Evolutionary conservation across 139 green algal species (phyloP), one percentile per base, ranked within the genome.

Genomic region (Volvox africanus): DNA sequence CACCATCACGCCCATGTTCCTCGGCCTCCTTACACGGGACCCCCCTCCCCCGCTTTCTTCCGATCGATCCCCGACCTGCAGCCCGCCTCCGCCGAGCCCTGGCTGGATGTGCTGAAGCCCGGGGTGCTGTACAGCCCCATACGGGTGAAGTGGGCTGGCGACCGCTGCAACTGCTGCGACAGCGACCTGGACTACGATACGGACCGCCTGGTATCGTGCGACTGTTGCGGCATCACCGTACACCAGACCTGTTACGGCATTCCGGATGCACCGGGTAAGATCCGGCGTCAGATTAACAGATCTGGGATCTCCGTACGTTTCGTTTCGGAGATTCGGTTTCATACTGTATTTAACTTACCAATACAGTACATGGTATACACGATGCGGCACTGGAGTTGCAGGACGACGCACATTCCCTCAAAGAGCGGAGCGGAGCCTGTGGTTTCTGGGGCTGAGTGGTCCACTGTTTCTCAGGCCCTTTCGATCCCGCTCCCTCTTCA

Each of bases 231-330:
- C 88, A 95, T 99, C 88, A 97, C 95, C 0, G 96, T 99, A 82
- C 97, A 99, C 93, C 97, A 99, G 95, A 96, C 91, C 26, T 99
- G 97, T 93, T 99, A 99, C 90, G 97, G 97, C 61, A 95, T 99
- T 20, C 86, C 92, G 26, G 95, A 98, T 61, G 89, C 97, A 82
- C 96, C 97, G 0, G 91, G 87, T 90, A 33, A 55, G 44, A 55
- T 55, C 44, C 9, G 44, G 44, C 44, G 44, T 9, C 44, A n/a
- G n/a, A n/a, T n/a, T 9, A 55, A 55, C 44, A 55, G 44, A 55
- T 55, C 44, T 5, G 44, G 44, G 5, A 55, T 55, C 5, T 55
- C 44, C 44, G 5, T 55, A 55, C 44, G 44, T 55, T 55, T 9
- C 44, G 44, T 55, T 5, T 9, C 44, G 44, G 44, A 55, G 44